Percentiles rank a stretch among this genome's conserved stretches.
Evolutionary conservation across 495 filamentous ascomycete genomes (phyloP).

Genomic region (Annulohypoxylon maeteangense): DNA sequence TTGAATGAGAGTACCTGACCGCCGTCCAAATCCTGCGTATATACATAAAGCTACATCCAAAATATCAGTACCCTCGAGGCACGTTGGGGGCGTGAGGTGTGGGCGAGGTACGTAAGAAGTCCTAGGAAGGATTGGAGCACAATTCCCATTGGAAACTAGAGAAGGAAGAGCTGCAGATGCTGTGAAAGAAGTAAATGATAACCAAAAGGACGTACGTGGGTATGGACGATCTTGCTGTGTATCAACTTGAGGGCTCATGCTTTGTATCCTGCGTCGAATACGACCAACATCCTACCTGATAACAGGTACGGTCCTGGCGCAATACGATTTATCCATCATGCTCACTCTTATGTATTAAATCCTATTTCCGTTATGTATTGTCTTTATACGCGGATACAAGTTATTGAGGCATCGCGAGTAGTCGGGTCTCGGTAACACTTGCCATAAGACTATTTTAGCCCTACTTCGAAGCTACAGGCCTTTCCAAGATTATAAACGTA

Average conservation of each 20-base stretch:
- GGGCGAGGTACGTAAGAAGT: not conserved
- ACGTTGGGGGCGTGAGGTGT: not conserved
- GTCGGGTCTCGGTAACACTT: too few relatives aligned
- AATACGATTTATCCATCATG: not conserved
- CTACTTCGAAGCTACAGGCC: too few relatives aligned
- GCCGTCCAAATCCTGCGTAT: not conserved
- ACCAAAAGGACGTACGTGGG: not conserved
- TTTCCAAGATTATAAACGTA: too few relatives aligned
- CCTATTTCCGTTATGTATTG: not conserved
- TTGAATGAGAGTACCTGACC: not conserved
- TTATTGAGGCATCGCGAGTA: not conserved
- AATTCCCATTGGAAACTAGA: not conserved
- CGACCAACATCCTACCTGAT: too few relatives aligned
- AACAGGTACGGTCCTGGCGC: not conserved
- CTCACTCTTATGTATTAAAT: not conserved
- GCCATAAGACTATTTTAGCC: too few relatives aligned
- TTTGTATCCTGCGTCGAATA: not conserved
- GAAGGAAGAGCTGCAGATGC: not conserved
- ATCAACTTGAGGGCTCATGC: not conserved
- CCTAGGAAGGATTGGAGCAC: not conserved
- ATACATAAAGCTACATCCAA: not conserved
- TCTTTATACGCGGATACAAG: not conserved
- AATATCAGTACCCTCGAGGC: not conserved
- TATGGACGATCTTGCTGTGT: not conserved
- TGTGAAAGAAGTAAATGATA: not conserved